Percentiles rank a stretch among this genome's conserved stretches.
phyloP scores from a whole-genome alignment of 148 eudicot genomes.

The Rhododendron molle region DNA sequence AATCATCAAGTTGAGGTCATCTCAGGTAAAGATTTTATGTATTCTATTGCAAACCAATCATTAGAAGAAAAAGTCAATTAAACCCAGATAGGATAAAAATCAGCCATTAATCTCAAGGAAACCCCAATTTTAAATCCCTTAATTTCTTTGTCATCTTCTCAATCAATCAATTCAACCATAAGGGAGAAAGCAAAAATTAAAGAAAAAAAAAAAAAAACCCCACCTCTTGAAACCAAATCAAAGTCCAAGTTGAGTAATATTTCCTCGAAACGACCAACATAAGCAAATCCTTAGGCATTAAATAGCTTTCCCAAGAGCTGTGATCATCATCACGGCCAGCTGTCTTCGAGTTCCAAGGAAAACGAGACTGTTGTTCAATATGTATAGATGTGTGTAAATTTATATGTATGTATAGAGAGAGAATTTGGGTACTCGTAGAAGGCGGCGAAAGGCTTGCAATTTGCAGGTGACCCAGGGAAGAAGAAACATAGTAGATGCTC shows the following conservation, averaged over 20 bases:
- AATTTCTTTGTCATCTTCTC: not conserved
- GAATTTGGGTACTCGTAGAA: constrained; percentile 13
- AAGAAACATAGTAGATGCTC: constrained; percentile 4
- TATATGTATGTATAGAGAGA: not conserved
- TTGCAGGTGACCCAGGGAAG: constrained; percentile 27
- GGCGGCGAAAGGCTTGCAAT: constrained; percentile 33
- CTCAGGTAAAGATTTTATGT: constrained; percentile 31
- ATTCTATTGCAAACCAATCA: constrained; percentile 28
- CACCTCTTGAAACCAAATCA: constrained; percentile 33
- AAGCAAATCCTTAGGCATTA: constrained; percentile 38
- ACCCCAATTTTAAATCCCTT: constrained; percentile 6
- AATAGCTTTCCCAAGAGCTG: constrained; percentile 16
- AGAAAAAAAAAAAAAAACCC: constrained; percentile 6
- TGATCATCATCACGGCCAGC: constrained; percentile 22
- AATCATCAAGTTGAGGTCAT: constrained; percentile 30
- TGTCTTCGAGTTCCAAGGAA: constrained; percentile 20
- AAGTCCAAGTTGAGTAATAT: constrained; percentile 21
- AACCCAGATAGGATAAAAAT: constrained; percentile 46
- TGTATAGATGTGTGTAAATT: not conserved
- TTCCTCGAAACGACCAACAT: constrained; percentile 24
- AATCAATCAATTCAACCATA: constrained; percentile 12
- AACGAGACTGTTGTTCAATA: not conserved
- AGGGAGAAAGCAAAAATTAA: not conserved
- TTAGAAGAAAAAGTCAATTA: constrained; percentile 38
- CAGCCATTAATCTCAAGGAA: constrained; percentile 27